phyloP scores from a whole-genome alignment of 108 stramenopile species.

The Cylindrotheca fusiformis region DNA sequence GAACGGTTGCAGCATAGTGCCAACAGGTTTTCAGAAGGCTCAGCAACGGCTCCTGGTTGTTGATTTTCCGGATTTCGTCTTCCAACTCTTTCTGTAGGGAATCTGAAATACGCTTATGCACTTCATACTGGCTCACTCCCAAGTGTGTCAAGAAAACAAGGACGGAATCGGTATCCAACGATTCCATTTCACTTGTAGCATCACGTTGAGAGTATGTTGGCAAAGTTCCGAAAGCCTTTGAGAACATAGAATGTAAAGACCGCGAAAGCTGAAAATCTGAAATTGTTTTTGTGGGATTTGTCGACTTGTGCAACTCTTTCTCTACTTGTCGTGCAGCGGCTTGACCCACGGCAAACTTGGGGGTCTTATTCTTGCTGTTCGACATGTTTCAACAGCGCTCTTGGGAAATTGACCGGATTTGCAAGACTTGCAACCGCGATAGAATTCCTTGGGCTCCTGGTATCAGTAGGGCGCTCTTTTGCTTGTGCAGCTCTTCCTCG shows the following conservation, averaged over 20 bases:
- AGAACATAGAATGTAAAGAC: slow-evolving; percentile 74
- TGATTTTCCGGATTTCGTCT: slow-evolving; percentile 76
- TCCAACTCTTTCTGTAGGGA: slow-evolving; percentile 68
- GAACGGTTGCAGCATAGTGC: slow-evolving; percentile 65
- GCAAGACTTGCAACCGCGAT: no score
- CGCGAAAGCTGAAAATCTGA: slow-evolving; percentile 65
- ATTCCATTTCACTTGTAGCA: slow-evolving; percentile 33
- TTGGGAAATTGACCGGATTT: no score
- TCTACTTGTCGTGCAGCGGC: slow-evolving; percentile 19
- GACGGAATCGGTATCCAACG: slow-evolving; percentile 76
- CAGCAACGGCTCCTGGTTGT: slow-evolving; percentile 42
- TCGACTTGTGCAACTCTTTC: slow-evolving; percentile 30
- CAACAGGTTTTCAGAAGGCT: slow-evolving; percentile 64
- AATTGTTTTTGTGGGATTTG: slow-evolving; percentile 53
- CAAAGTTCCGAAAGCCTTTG: slow-evolving; percentile 70
- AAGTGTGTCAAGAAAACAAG: slow-evolving; percentile 73
- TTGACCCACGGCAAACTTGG: slow-evolving; percentile 20
- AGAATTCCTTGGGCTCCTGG: no score
- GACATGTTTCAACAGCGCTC: no score
- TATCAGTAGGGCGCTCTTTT: no score
- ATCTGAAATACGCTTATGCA: slow-evolving; percentile 72
- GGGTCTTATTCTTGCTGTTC: slow-evolving; percentile 23
- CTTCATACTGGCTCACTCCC: slow-evolving; percentile 72
- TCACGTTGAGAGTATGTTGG: slow-evolving; percentile 35
- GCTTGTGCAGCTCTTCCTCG: no score